These are phyloP conservation scores for Lentinula lateritia DNA, from an alignment of 768 basidiomycete genomes.

Conservation along the genomic window DNA sequence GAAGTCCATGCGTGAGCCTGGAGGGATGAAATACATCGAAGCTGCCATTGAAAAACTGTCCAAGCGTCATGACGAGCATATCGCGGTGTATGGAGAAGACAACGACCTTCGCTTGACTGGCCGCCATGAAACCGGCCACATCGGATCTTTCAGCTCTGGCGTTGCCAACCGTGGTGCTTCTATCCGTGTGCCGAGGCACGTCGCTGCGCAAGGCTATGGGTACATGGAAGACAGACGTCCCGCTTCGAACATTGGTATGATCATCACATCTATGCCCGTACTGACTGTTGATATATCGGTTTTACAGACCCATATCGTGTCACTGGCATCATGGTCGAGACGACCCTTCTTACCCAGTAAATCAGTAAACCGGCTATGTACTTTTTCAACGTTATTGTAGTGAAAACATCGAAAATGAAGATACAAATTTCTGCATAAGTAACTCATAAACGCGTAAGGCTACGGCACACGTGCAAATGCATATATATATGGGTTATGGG, in stretches of 20 bases:
- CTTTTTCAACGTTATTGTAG: constrained; percentile 22
- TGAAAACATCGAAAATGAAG: too few species aligned
- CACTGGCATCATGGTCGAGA: constrained; percentile 84
- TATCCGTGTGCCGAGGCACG: constrained; percentile 92
- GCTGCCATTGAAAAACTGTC: constrained; percentile 90
- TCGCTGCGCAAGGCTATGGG: constrained; percentile 87
- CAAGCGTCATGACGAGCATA: constrained; percentile 90
- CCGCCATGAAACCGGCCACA: constrained; percentile 96
- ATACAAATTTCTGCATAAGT: too few species aligned
- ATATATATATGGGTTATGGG: too few species aligned
- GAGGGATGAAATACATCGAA: constrained; percentile 90
- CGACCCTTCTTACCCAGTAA: constrained; percentile 56
- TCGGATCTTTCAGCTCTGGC: constrained; percentile 85
- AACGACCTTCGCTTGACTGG: constrained; percentile 96
- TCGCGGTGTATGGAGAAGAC: constrained; percentile 96
- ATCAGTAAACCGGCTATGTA: constrained; percentile 15
- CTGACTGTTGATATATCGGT: constrained; percentile 2
- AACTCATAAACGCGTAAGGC: too few species aligned
- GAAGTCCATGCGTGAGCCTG: constrained; percentile 87
- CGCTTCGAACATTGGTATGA: constrained; percentile 92
- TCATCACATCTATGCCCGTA: not conserved
- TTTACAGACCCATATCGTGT: constrained; percentile 88
- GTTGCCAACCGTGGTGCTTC: constrained; percentile 98
- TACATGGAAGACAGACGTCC: constrained; percentile 97
- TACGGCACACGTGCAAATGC: too few species aligned